Conservation (phyloP, 495 filamentous ascomycete genomes). For the Hyaloscypha bicolor region DNA sequence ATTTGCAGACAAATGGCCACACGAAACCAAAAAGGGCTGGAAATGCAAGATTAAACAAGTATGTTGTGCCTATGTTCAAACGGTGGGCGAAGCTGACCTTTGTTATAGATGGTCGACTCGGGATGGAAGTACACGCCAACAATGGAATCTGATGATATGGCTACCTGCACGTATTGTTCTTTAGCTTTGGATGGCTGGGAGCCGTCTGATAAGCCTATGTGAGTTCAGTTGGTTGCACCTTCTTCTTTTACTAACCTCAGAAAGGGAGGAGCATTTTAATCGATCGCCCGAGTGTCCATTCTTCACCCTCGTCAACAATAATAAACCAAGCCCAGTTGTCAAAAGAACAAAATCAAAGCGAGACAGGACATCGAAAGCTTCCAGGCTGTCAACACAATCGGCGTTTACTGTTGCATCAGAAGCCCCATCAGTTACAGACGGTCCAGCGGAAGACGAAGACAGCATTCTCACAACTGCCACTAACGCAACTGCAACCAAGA, state of each 20-base stretch:
- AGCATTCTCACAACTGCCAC: conserved; percentile 64
- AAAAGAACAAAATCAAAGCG: conserved; percentile 55
- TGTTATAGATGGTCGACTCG: conserved; percentile 75
- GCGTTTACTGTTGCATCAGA: conserved; percentile 45
- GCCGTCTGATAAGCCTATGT: conserved; percentile 84
- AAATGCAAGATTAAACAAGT: conserved; percentile 86
- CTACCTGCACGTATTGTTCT: conserved; percentile 85
- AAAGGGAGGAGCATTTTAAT: conserved; percentile 81
- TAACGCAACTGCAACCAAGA: conserved; percentile 60
- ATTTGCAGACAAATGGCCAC: conserved; percentile 80
- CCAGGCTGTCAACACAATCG: conserved; percentile 62
- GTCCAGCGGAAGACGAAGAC: conserved; percentile 62
- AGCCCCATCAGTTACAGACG: conserved; percentile 52
- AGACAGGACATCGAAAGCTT: conserved; percentile 65
- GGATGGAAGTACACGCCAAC: conserved; percentile 94
- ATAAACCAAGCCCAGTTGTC: conserved; percentile 42
- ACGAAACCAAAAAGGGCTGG: conserved; percentile 87
- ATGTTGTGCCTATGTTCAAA: conserved; percentile 27
- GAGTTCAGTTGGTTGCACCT: conserved; percentile 38
- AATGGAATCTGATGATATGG: conserved; percentile 77
- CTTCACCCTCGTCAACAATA: conserved; percentile 59
- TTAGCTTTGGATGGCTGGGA: conserved; percentile 91
- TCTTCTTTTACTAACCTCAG: conserved; percentile 33
- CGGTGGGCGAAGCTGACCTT: conserved; percentile 30
- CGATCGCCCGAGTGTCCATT: conserved; percentile 81